Base-by-base conservation (phyloP, 2,329 filamentous ascomycete species). In the Pseudogymnoascus sp. region DNA sequence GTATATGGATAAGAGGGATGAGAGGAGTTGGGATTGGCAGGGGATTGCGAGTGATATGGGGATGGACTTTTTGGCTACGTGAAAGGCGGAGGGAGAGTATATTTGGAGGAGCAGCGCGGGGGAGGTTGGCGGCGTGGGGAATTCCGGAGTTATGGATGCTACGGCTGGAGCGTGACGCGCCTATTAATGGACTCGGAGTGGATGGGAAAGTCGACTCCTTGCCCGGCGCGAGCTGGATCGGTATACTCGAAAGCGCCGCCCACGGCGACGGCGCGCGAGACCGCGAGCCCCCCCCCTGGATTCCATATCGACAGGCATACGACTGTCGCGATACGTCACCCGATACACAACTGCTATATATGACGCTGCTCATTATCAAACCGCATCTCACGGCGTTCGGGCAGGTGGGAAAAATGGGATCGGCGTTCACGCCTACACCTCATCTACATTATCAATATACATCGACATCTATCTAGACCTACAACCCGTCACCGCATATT, bases 11-110 rank as follows among this genome's bases (percentile, higher is more conserved):
- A 16, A 33, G 18, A 21, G 41, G 18, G 45, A 87, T 59, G 86
- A 83, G 80, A 68, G 77, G 25, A 77, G 78, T 16, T 88, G 85
- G 85, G 85, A 88, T 70, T 88, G 84, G 84, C 84, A 87, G 65
- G 75, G 76, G 3, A 78, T 87, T 28, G 83, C 84, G 1, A 73
- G 76, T 61, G 69, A 75, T 6, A 79, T 85, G 72, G 78, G 76
- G 0, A 76, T 86, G 37, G 81, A 86, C 71, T 86, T 86, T 67
- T 75, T 84, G 31, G 71, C 69, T 12, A 73, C 72, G 18, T 73
- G 67, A 23, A 23, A 71, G 40, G 9, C 6, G n/a, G 14, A 5
- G 38, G n/a, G 23, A 4, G 21, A 25, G 0, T 60, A 37, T 60
- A 18, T 40, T 60, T 31, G 6, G 16, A 5, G 14, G 8, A 8